Evolutionary conservation across 495 filamentous ascomycete species (phyloP).

Genomic region (Penicillium bialowiezense): DNA sequence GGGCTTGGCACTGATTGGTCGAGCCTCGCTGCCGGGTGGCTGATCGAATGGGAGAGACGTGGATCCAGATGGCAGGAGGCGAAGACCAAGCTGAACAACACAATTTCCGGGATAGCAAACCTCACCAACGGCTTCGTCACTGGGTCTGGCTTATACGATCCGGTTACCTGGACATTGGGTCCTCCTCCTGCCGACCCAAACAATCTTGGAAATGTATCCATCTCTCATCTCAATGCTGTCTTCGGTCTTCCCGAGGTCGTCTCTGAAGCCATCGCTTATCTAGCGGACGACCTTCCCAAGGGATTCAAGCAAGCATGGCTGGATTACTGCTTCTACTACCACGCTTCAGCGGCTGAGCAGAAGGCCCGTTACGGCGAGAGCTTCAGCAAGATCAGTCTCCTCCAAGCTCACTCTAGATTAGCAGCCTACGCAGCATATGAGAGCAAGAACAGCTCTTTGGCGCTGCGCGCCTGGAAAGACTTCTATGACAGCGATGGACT

Average conservation of each 20-base stretch:
- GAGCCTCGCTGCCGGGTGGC: slow-evolving; percentile 43
- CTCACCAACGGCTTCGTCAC: slow-evolving; percentile 49
- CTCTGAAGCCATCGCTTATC: slow-evolving; percentile 36
- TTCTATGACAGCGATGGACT: slow-evolving; percentile 40
- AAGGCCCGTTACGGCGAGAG: slow-evolving; percentile 36
- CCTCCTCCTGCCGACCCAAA: slow-evolving; percentile 40
- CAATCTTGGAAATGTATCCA: slow-evolving; percentile 35
- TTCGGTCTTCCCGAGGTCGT: slow-evolving; percentile 47
- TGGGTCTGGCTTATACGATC: slow-evolving; percentile 41
- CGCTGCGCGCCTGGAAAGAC: slow-evolving; percentile 40
- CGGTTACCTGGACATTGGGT: slow-evolving; percentile 31
- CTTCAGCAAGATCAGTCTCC: slow-evolving; percentile 35
- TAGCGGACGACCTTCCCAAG: slow-evolving; percentile 16
- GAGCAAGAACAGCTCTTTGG: slow-evolving; percentile 27
- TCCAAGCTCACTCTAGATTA: slow-evolving; percentile 45
- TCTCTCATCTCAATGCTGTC: slow-evolving; percentile 43
- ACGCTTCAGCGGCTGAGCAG: slow-evolving; percentile 35
- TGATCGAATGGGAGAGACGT: slow-evolving; percentile 47
- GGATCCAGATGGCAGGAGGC: slow-evolving; percentile 42
- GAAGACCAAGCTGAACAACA: slow-evolving; percentile 31
- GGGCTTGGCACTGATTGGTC: slow-evolving; percentile 49
- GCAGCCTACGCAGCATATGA: slow-evolving; percentile 38
- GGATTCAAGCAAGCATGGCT: slow-evolving; percentile 40
- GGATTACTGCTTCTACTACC: slow-evolving; percentile 43
- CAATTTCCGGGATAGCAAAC: slow-evolving; percentile 37